Base-by-base conservation (phyloP, 1,284 basidiomycete genomes). In the Ceratobasidium theobromae region DNA sequence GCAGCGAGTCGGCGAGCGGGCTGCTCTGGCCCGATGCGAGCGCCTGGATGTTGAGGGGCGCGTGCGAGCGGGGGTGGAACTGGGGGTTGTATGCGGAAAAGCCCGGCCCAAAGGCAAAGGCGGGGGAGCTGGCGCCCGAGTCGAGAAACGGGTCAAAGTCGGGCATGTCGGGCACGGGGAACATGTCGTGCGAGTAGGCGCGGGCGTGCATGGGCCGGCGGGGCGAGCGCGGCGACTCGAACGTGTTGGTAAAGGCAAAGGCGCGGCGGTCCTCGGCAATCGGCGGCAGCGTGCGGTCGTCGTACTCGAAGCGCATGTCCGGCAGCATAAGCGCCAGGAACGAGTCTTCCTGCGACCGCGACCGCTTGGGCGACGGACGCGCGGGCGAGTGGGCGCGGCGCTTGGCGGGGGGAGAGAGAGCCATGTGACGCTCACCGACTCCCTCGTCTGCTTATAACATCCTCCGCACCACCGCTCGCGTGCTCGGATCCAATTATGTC, bases 271-370 rank as follows among this genome's bases (percentile, higher is more conserved):
- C 51, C 40, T 58, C 67, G 28, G 51, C 43, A 43, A 62, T 45
- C 12, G 64, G 55, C 25, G 60, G 65, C 67, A 71, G 52, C 40
- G 73, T 69, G 27, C 53, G 38, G 45, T 35, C 55, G 54, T 69
- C 49, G 45, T 60, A 51, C 51, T 53, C 55, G 35, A 43, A 49
- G 54, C 38, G 57, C 60, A 30, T 32, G 48, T 23, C 11, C 23
- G 58, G 58, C 12, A 62, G 38, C 21, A 62, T 32, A 3, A 62
- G 48, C 25, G 58, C 58, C 46, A 62, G 58, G 48, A 62, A 62
- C 46, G 58, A 62, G 58, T 62, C 58, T 45, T 52, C 58, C 25
- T 51, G 4, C n/a, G 58, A 62, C 21, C 58, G 58, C 16, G 48
- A 52, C 32, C 58, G 58, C 58, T 62, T 62, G 58, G 58, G 58